Base-by-base conservation (phyloP, 1,139 yeast genomes). In the Candida sp. region DNA sequence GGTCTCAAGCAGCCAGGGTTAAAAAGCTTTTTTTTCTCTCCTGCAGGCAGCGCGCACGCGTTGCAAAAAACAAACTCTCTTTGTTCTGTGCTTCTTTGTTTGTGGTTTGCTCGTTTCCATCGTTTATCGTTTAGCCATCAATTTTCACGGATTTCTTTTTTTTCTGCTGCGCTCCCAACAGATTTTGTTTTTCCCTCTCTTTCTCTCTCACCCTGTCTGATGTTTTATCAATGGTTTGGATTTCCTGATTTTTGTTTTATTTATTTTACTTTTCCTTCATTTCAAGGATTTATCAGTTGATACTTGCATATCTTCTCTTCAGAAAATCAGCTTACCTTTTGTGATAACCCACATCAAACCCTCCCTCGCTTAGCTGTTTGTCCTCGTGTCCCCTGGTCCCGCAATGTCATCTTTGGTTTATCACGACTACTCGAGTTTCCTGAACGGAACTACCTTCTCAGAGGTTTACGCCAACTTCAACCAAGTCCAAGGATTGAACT, bases 401-500 rank as follows among this genome's bases (percentile, higher is more conserved):
- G 25, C 25, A 32, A 44, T 37, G 41, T 37, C 47, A 35, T 44
- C 47, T 8, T 22, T 44, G n/a, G 82, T 77, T 26, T 77, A 68
- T 58, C 63, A 69, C 62, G 78, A 77, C 60, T 77, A 75, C 59
- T 66, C 78, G 26, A 62, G 70, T 42, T 77, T 77, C 56, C 54
- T 65, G 52, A 74, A 76, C 59, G 72, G 64, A 52, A 74, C 80
- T 51, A 65, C 76, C 11, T 68, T 76, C 46, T 60, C 67, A 30
- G 77, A 69, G 11, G 68, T 69, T n/a, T 77, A 62, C 54, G 50
- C 62, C 23, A 74, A 75, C 59, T 77, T 77, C 63, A 62, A 65
- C 56, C 63, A 70, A 50, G 33, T 74, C 17, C 59, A 53, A 3
- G 54, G 56, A 38, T 67, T 75, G 54, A 68, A 43, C 40, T 9